Base-by-base conservation (phyloP, 1,139 yeast genomes). In the Sugiyamaella xylanicola region DNA sequence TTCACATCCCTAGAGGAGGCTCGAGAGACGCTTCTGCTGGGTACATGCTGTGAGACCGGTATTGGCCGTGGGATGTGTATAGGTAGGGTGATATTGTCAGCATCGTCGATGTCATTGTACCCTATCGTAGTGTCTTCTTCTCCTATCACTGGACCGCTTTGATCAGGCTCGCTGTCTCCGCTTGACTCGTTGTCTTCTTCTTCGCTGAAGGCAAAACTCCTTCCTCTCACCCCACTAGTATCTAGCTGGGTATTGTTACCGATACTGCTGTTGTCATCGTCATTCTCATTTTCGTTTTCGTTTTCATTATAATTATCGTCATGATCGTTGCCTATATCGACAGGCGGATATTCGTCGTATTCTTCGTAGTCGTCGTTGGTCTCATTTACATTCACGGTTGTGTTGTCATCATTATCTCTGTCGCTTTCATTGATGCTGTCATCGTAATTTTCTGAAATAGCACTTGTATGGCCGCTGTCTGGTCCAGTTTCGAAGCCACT, bases 301-400 rank as follows among this genome's bases (percentile, higher is more conserved):
- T 5, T 5, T 25, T 25, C 8, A 22, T 7, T 36, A 20, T 43
- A 13, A 43, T 16, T 4, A 43, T 29, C 44, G 2, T 17, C 44
- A 9, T 40, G 15, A 22, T 40, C 47, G 22, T 25, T 39, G 13
- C 25, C 25, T n/a, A n/a, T n/a, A n/a, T n/a, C n/a, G n/a, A n/a
- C n/a, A n/a, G n/a, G n/a, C n/a, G n/a, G n/a, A 40, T 17, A 22
- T n/a, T 15, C 46, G 13, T 19, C 29, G 29, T 25, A 20, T 36
- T 41, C 39, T 19, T 57, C 60, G 22, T 15, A 22, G 22, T 41
- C 46, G 15, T 43, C 50, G 3, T 49, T 32, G 4, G 37, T 39
- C 1, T 27, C 51, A 47, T 22, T 19, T 15, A 17, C 29, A 25
- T 47, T 39, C 8, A 36, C 16, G 5, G 51, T 47, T 17, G 44